These are phyloP conservation scores for Heimioporus sp. DNA, from an alignment of 768 basidiomycete species.

Conservation along the genomic window DNA sequence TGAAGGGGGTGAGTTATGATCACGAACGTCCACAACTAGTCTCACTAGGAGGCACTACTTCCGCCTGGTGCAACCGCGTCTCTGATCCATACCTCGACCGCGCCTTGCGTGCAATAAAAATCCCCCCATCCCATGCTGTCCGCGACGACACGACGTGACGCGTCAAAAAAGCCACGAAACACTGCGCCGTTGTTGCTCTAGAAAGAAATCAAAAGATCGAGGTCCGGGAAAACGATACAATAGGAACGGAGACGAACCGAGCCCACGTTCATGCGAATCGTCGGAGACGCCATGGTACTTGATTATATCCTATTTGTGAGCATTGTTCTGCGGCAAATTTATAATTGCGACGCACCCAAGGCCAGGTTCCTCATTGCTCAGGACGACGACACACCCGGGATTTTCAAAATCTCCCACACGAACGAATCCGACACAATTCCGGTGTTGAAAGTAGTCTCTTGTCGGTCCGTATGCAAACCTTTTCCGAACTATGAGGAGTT, in stretches of 20 bases:
- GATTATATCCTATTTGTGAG: background rate
- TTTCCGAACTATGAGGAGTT: conserved; percentile 62
- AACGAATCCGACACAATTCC: conserved; percentile 75
- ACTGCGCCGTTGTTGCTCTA: conserved; percentile 33
- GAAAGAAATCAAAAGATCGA: conserved; percentile 13
- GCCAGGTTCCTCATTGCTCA: conserved; percentile 52
- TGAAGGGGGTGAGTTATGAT: too few species aligned
- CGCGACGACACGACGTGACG: conserved; percentile 41
- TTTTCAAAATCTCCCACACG: conserved; percentile 56
- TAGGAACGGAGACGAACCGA: conserved; percentile 39
- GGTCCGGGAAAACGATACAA: background rate
- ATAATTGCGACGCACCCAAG: conserved; percentile 14
- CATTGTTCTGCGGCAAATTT: too few species aligned
- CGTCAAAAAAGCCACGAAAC: conserved; percentile 50
- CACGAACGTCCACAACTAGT: too few species aligned
- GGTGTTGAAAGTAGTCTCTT: conserved; percentile 56
- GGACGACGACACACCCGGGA: conserved; percentile 65
- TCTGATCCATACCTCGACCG: conserved; percentile 60
- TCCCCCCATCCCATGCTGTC: conserved; percentile 60
- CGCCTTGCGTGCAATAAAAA: conserved; percentile 57
- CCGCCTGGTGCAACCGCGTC: background rate
- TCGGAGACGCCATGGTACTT: conserved; percentile 23
- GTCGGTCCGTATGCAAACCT: conserved; percentile 63
- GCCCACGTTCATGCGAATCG: conserved; percentile 63
- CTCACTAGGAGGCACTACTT: background rate